Base-by-base conservation (phyloP, 805 yeast genomes). In the Kazachstania viticola region DNA sequence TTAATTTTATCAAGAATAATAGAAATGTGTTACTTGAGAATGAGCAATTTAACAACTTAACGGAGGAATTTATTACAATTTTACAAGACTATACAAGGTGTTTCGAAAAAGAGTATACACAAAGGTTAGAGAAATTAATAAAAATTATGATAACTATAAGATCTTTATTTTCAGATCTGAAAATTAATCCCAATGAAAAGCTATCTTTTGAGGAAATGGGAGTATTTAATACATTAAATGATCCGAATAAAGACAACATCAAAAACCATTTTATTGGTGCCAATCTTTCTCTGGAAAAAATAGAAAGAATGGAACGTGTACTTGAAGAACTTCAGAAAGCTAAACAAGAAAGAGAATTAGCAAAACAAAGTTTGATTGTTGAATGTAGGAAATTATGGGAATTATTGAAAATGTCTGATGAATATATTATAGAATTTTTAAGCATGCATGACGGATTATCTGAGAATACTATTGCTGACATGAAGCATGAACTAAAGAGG, bases 331-430 rank as follows among this genome's bases (percentile, higher is more conserved):
- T 31, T 29, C 31, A 39, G 29, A 14, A 43, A 42, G 27, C 53
- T 59, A 26, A 54, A 44, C 32, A 57, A 43, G 14, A 45, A 54
- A 29, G 60, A 54, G 30, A 66, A 58, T 39, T 51, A 47, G 46
- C 64, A 60, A 41, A 54, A 47, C 34, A 45, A 46, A 23, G 35
- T 14, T 53, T 60, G 21, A 37, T 58, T 5, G 37, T 47, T 2
- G 60, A 65, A 13, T 75, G 82, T 44, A 44, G 53, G 11, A 44
- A 45, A 5, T 54, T 79, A 21, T 79, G 87, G 85, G 48, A 42
- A 1, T 73, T 69, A 42, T 58, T 79, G 5, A 67, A 67, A 11
- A 73, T 75, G 38, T 65, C 65, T 18, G 41, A 54, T 6, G 50
- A 56, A 0, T 58, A 61, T 32, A 47, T 61, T n/a, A 56, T 54